A percentile compares a stretch with the other conserved stretches of the same genome.
These are phyloP conservation scores for Seiridium unicorne DNA, from an alignment of 2,329 filamentous ascomycete genomes.

Conservation along the genomic window DNA sequence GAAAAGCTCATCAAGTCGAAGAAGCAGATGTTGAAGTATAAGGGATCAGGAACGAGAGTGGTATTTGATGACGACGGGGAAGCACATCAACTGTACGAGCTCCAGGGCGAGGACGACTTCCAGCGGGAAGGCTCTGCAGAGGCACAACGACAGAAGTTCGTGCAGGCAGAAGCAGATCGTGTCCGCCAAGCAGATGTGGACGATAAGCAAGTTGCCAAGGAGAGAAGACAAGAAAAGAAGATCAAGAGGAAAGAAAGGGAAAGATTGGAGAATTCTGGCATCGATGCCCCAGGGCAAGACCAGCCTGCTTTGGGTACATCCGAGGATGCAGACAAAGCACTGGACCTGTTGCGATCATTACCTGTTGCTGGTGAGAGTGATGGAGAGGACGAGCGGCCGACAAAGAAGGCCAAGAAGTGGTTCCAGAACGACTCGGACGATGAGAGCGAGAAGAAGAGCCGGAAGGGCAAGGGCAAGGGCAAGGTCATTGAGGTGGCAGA, in stretches of 20 bases:
- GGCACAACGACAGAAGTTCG: conserved; percentile 72
- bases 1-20: conserved; percentile 95
- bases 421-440: conserved; percentile 66
- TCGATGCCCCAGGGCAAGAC: conserved; percentile 11
- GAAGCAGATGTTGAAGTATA: conserved; percentile 89
- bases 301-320: conserved; percentile 36
- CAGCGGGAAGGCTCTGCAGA: conserved; percentile 71
- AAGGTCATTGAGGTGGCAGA: conserved; percentile 61
- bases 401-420: conserved; percentile 75
- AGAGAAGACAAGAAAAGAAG: conserved; percentile 74
- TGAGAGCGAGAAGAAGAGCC: conserved; percentile 39
- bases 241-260: conserved; percentile 71
- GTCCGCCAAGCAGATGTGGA: conserved; percentile 74
- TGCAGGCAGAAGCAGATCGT: conserved; percentile 70
- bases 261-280: conserved; percentile 40
- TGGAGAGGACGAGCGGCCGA: conserved; percentile 36
- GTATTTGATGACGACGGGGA: conserved; percentile 92
- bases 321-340: conserved; percentile 49
- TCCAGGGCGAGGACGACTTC: conserved; percentile 84
- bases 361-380: conserved; percentile 41
- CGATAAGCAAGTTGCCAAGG: conserved; percentile 78
- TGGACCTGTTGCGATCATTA: conserved; percentile 57
- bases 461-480: conserved; percentile 45
- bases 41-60: conserved; percentile 80
- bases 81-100: conserved; percentile 81